Evolutionary conservation across 208 protist species (phyloP).

Genomic region (Wallacemonas sp.): DNA sequence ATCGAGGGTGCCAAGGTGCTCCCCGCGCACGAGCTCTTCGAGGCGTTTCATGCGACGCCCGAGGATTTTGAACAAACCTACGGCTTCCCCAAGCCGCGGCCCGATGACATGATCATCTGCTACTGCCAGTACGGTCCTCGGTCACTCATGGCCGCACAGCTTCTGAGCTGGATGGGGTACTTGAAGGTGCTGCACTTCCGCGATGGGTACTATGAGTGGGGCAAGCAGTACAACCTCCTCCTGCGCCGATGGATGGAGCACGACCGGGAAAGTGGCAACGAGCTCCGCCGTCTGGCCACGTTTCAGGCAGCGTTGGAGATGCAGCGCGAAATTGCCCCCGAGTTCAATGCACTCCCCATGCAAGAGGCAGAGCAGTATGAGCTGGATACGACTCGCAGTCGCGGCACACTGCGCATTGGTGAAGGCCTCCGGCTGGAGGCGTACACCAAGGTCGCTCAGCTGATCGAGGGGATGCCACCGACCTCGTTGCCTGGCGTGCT

Average conservation of each 20-base stretch:
- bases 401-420: conserved; percentile 47
- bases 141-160: conserved; percentile 80
- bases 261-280: conserved; percentile 69
- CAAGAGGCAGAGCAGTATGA: conserved; percentile 59
- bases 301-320: conserved; percentile 70
- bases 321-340: conserved; percentile 73
- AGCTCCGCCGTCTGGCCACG: conserved; percentile 53
- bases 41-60: conserved; percentile 71
- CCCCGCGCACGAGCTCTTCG: conserved; percentile 80
- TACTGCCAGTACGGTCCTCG: conserved; percentile 84
- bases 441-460: conserved; percentile 44
- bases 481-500: conserved; percentile 33
- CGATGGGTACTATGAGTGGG: conserved; percentile 84
- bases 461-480: conserved; percentile 42
- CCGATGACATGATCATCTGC: conserved; percentile 73
- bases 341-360: conserved; percentile 78
- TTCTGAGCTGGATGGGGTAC: conserved; percentile 84
- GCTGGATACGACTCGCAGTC: conserved; percentile 71
- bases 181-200: conserved; percentile 74
- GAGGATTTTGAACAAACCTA: conserved; percentile 69
- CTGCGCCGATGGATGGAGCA: conserved; percentile 81
- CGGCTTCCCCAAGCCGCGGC: conserved; percentile 71
- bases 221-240: conserved; percentile 84
- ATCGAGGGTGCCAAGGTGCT: conserved; percentile 83
- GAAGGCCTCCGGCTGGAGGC: conserved; percentile 59